These are phyloP conservation scores for Eimeria tenella DNA, from an alignment of 169 alveolate genomes.

Conservation along the genomic window DNA sequence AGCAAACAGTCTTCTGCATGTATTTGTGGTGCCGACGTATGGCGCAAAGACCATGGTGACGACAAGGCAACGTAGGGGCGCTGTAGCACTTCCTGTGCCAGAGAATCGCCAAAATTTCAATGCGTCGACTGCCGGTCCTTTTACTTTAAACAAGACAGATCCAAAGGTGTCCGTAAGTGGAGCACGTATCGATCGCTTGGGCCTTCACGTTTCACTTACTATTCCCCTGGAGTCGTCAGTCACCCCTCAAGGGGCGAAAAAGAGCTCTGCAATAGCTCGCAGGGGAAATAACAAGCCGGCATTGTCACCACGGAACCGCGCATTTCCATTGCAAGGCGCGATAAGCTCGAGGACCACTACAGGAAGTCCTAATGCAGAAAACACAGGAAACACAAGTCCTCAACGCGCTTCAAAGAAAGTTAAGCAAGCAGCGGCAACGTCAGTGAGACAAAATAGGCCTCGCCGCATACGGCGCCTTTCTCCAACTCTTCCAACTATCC, in stretches of 20 bases:
- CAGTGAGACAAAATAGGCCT: not conserved
- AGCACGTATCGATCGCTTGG: constrained; percentile 32
- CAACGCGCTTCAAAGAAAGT: not conserved
- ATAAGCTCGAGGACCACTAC: not conserved
- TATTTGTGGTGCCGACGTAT: no score
- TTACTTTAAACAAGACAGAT: constrained; percentile 25
- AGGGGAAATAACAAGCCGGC: not conserved
- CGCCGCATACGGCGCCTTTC: not conserved
- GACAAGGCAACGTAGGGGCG: constrained; percentile 30
- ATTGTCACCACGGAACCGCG: not conserved
- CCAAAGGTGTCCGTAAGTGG: constrained; percentile 56
- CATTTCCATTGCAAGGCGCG: not conserved
- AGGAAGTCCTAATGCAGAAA: not conserved
- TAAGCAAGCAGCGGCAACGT: not conserved
- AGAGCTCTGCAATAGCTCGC: not conserved
- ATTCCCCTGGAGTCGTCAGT: constrained; percentile 53
- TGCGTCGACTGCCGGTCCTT: constrained; percentile 31
- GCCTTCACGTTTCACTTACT: constrained; percentile 46
- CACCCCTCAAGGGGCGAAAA: not conserved
- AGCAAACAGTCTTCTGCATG: no score
- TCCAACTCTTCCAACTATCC: no score
- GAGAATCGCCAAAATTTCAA: not conserved
- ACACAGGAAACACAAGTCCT: not conserved
- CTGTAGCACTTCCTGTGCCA: not conserved
- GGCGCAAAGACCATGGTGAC: constrained; percentile 24